Evolutionary conservation across 345 rosid genomes (phyloP).

Genomic region (Theobroma cacao): DNA sequence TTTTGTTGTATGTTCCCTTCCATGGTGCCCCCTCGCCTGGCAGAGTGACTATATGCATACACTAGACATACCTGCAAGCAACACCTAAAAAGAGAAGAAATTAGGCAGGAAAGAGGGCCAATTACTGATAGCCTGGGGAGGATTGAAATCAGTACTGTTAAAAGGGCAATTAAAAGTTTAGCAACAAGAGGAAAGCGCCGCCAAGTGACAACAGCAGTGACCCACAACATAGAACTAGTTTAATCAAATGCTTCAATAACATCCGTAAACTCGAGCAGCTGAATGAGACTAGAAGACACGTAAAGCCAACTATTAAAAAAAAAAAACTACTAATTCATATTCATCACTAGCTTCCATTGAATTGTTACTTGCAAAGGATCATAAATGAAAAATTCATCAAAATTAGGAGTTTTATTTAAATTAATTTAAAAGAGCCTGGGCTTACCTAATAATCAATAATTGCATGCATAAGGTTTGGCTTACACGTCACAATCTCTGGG

Average conservation of each 20-base stretch:
- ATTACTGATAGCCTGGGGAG: not conserved
- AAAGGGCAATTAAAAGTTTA: not conserved
- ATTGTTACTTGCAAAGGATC: not conserved
- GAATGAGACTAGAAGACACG: not conserved
- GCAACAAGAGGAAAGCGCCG: not conserved
- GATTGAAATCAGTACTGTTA: not conserved
- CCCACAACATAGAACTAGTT: not conserved
- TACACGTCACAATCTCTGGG: not conserved
- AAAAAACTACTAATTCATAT: not conserved
- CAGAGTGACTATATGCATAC: not conserved
- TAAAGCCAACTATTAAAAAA: constrained; percentile 4
- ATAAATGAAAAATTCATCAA: not conserved
- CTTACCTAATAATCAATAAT: constrained; percentile 3
- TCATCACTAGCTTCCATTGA: not conserved
- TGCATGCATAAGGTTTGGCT: not conserved
- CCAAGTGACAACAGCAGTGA: constrained; percentile 2
- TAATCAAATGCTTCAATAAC: not conserved
- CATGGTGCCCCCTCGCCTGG: not conserved
- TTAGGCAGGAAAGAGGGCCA: not conserved
- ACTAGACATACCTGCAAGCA: not conserved
- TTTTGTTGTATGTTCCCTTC: not conserved
- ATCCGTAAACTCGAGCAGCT: not conserved
- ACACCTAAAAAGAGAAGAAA: not conserved
- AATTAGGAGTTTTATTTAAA: not conserved
- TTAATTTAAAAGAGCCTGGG: too few relatives aligned